These are phyloP conservation scores for Blastobotrys petasosporus DNA, from an alignment of 1,139 yeast species.

Conservation along the genomic window DNA sequence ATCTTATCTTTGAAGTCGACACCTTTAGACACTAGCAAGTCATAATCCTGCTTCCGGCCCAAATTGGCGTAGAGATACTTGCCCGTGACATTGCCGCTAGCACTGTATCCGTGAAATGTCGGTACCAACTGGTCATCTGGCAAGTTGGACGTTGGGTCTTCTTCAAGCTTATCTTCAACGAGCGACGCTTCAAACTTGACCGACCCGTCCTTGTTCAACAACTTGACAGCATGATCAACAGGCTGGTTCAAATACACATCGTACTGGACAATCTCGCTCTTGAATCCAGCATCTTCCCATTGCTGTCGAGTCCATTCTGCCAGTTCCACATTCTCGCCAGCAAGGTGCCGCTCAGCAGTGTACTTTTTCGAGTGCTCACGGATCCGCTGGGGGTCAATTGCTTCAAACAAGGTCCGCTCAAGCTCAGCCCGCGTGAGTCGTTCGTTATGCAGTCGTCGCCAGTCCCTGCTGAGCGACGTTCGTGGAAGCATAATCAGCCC, in stretches of 20 bases:
- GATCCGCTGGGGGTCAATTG: slow-evolving; percentile 25
- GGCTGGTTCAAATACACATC: slow-evolving; percentile 62
- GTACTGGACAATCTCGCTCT: slow-evolving; percentile 48
- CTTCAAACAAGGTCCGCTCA: slow-evolving; percentile 28
- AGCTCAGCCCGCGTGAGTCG: slow-evolving; percentile 29
- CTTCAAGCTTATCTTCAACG: slow-evolving; percentile 62
- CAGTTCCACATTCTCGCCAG: slow-evolving; percentile 59
- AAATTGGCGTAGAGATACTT: slow-evolving; percentile 55
- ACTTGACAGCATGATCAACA: slow-evolving; percentile 44
- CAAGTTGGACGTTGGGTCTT: slow-evolving; percentile 60
- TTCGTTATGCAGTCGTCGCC: slow-evolving; percentile 56
- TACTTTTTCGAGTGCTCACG: slow-evolving; percentile 36
- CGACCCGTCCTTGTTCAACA: slow-evolving; percentile 36
- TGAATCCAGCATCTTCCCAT: slow-evolving; percentile 58
- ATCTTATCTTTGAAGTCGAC: slow-evolving; percentile 48
- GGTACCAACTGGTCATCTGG: slow-evolving; percentile 45
- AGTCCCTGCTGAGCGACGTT: slow-evolving; percentile 51
- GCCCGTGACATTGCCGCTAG: slow-evolving; percentile 59
- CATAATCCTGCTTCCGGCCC: slow-evolving; percentile 54
- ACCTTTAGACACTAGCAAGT: slow-evolving; percentile 39
- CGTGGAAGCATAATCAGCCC: no score
- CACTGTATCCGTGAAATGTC: slow-evolving; percentile 65
- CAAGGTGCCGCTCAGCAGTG: slow-evolving; percentile 60
- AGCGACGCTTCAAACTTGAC: slow-evolving; percentile 56
- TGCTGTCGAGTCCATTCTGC: slow-evolving; percentile 62